Conservation (phyloP, 148 eudicot genomes). For the Heliosperma pusillum region DNA sequence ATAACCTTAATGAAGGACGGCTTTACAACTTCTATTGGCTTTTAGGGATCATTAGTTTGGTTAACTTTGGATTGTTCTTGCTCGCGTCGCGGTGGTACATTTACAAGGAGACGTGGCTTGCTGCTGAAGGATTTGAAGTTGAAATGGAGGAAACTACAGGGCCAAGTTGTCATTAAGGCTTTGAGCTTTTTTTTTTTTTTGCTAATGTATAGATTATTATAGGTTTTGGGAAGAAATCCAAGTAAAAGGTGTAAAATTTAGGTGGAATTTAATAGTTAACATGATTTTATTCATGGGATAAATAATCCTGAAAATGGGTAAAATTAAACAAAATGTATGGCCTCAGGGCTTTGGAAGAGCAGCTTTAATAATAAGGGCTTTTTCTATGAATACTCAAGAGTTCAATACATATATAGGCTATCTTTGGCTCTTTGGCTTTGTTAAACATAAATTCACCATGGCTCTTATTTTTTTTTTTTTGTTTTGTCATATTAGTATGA, state of each 20-base stretch:
- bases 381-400: not conserved
- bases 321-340: not conserved
- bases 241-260: not conserved
- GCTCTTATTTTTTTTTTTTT: too few species aligned
- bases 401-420: too few species aligned
- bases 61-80: slow-evolving; percentile 38
- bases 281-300: slow-evolving; percentile 18
- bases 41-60: slow-evolving; percentile 31
- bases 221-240: slow-evolving; percentile 5
- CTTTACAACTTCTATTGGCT: slow-evolving; percentile 50
- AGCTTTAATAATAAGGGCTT: slow-evolving; percentile 20
- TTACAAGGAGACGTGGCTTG: slow-evolving; percentile 36
- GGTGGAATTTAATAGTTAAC: not conserved
- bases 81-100: slow-evolving; percentile 47
- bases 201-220: not conserved
- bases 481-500: too few species aligned
- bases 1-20: slow-evolving; percentile 47
- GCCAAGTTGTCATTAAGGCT: slow-evolving; percentile 17
- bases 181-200: not conserved
- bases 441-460: too few species aligned
- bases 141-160: slow-evolving; percentile 32
- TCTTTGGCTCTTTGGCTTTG: too few species aligned
- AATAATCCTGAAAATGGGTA: slow-evolving; percentile 7
- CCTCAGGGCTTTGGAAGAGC: slow-evolving; percentile 15
- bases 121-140: slow-evolving; percentile 30